Evolutionary conservation across 2,329 filamentous ascomycete genomes (phyloP).

Genomic region (Lecanoromycetidae sp.): DNA sequence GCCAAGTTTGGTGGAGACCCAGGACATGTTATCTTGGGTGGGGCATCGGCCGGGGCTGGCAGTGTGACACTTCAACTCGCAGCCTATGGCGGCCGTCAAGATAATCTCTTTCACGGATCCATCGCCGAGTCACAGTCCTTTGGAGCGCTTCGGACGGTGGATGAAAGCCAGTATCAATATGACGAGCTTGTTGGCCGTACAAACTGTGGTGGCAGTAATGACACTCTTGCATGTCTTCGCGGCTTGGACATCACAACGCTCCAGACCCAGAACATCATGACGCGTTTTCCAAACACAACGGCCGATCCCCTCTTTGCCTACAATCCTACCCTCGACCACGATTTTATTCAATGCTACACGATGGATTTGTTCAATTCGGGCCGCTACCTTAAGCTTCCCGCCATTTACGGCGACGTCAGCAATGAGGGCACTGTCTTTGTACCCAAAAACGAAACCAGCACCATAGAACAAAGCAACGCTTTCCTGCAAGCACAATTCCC

Average conservation of each 20-base stretch:
- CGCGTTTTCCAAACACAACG: constrained; percentile 34
- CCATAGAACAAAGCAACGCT: constrained; percentile 36
- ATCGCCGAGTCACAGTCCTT: constrained; percentile 43
- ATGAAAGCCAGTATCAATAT: constrained; percentile 41
- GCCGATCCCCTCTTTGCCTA: constrained; percentile 37
- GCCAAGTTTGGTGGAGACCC: constrained; percentile 16
- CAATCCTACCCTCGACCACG: constrained; percentile 39
- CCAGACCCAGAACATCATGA: constrained; percentile 35
- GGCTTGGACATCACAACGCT: constrained; percentile 32
- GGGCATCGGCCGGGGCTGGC: constrained; percentile 14
- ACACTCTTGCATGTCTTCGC: constrained; percentile 40
- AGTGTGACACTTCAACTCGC: constrained; percentile 10
- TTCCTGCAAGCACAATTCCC: constrained; percentile 51
- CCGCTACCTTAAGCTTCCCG: constrained; percentile 40
- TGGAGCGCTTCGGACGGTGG: constrained; percentile 35
- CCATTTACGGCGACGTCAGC: constrained; percentile 47
- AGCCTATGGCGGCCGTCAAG: constrained; percentile 9
- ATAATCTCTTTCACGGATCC: constrained; percentile 11
- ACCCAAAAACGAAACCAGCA: constrained; percentile 35
- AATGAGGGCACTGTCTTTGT: constrained; percentile 56
- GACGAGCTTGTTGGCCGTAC: constrained; percentile 40
- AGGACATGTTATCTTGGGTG: constrained; percentile 9
- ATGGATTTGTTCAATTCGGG: constrained; percentile 37
- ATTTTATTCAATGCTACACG: constrained; percentile 41
- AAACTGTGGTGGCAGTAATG: constrained; percentile 29